Evolutionary conservation across 352 stramenopile species (phyloP).

Genomic region (Phytopythium oedochilum): DNA sequence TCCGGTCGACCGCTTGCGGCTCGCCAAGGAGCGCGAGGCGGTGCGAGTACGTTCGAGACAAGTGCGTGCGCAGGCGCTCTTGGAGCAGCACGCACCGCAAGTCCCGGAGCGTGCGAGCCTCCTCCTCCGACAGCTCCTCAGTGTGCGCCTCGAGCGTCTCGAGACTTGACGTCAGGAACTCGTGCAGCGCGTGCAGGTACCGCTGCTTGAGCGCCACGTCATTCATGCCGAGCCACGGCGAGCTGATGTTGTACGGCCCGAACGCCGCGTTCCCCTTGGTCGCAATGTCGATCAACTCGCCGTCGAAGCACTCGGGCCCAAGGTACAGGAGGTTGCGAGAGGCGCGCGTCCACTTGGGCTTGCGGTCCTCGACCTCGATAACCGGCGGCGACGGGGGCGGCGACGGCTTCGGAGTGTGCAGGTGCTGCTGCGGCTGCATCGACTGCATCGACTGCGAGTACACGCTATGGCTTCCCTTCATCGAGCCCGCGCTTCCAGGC

Average conservation of each 20-base stretch:
- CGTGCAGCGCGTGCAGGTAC: constrained; percentile 68
- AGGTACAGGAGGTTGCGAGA: constrained; percentile 49
- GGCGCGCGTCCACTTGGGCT: constrained; percentile 62
- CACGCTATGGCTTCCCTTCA: background rate
- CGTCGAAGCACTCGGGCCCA: constrained; percentile 60
- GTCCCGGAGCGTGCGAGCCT: constrained; percentile 50
- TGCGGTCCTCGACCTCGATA: constrained; percentile 28
- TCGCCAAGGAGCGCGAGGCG: constrained; percentile 62
- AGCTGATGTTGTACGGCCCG: constrained; percentile 53
- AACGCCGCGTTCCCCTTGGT: constrained; percentile 46
- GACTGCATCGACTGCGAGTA: background rate
- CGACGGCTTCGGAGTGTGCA: background rate
- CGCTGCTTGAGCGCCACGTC: constrained; percentile 69
- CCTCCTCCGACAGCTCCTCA: constrained; percentile 24
- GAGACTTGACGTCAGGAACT: constrained; percentile 60
- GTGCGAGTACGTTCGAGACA: constrained; percentile 58
- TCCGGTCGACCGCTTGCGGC: constrained; percentile 57
- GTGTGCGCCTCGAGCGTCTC: constrained; percentile 50
- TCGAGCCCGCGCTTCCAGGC: background rate
- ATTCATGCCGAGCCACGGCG: constrained; percentile 58
- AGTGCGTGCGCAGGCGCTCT: constrained; percentile 58
- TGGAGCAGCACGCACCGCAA: constrained; percentile 71
- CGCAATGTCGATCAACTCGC: constrained; percentile 58
- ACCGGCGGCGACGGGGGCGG: constrained; percentile 6
- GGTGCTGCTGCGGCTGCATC: background rate